These are phyloP conservation scores for Haplosporangium gracile DNA, from an alignment of 192 early-diverging fungal genomes.

Conservation along the genomic window DNA sequence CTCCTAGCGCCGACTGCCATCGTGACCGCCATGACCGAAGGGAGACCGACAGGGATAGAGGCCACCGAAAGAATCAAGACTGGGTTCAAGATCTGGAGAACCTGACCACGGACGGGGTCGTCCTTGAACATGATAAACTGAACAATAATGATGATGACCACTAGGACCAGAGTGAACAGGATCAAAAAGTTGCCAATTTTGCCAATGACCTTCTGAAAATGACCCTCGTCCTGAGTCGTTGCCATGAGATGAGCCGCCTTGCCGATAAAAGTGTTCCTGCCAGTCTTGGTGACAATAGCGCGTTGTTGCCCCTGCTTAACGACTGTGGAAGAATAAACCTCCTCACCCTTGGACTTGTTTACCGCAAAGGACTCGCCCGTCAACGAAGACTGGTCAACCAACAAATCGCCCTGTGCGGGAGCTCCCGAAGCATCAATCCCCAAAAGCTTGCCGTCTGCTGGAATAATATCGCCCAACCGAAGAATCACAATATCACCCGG, in stretches of 20 bases:
- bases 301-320: conserved; percentile 95
- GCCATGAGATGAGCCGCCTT: conserved; percentile 90
- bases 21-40: conserved; percentile 93
- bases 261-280: conserved; percentile 90
- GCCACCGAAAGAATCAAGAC: conserved; percentile 91
- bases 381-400: conserved; percentile 91
- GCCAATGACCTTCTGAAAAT: conserved; percentile 96
- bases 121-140: conserved; percentile 62
- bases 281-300: conserved; percentile 91
- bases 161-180: conserved; percentile 78
- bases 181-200: conserved; percentile 94
- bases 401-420: conserved; percentile 73
- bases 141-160: conserved; percentile 81
- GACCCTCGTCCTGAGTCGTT: conserved; percentile 87
- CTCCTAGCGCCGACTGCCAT: conserved; percentile 94
- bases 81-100: conserved; percentile 73
- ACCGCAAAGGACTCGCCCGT: conserved; percentile 94
- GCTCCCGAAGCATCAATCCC: conserved; percentile 80
- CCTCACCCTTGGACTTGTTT: conserved; percentile 81
- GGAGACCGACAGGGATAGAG: conserved; percentile 93
- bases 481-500: conserved; percentile 89
- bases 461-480: conserved; percentile 93
- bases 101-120: conserved; percentile 60
- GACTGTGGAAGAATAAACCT: conserved; percentile 89
- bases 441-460: conserved; percentile 86